Conservation (phyloP, 2,329 filamentous ascomycete genomes). For the Penicillium brasilianum region DNA sequence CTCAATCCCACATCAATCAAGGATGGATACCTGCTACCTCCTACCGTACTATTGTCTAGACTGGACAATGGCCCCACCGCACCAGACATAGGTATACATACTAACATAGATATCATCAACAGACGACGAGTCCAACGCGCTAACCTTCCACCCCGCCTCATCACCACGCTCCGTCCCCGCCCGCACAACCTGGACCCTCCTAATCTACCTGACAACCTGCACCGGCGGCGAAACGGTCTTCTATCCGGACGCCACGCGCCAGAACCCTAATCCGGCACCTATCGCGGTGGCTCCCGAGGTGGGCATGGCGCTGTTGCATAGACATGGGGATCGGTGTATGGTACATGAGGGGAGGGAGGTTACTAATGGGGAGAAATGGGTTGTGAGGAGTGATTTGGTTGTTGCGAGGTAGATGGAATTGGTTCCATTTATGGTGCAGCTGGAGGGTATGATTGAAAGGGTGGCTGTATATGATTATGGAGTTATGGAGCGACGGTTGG, state of each 20-base stretch:
- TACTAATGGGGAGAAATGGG: constrained; percentile 83
- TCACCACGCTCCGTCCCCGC: constrained; percentile 54
- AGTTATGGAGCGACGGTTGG: not conserved
- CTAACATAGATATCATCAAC: constrained; percentile 11
- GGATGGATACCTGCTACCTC: too few species aligned
- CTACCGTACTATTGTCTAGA: too few species aligned
- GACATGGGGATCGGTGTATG: constrained; percentile 87
- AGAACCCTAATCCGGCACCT: constrained; percentile 60
- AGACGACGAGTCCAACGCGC: constrained; percentile 86
- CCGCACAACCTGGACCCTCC: constrained; percentile 86
- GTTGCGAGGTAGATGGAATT: constrained; percentile 42
- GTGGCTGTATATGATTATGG: too few species aligned
- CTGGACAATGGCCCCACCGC: too few species aligned
- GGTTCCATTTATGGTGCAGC: not conserved
- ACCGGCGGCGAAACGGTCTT: constrained; percentile 90
- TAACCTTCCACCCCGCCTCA: constrained; percentile 61
- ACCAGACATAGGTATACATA: too few species aligned
- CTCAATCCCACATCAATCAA: too few species aligned
- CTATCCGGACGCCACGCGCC: constrained; percentile 68
- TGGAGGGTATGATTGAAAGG: too few species aligned
- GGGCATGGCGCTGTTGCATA: constrained; percentile 85
- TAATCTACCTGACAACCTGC: constrained; percentile 87
- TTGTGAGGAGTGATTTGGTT: constrained; percentile 78
- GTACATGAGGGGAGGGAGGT: constrained; percentile 87
- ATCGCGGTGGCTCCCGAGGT: constrained; percentile 76